phyloP scores from a whole-genome alignment of 257 asterid species.

The Solanum piurae region DNA sequence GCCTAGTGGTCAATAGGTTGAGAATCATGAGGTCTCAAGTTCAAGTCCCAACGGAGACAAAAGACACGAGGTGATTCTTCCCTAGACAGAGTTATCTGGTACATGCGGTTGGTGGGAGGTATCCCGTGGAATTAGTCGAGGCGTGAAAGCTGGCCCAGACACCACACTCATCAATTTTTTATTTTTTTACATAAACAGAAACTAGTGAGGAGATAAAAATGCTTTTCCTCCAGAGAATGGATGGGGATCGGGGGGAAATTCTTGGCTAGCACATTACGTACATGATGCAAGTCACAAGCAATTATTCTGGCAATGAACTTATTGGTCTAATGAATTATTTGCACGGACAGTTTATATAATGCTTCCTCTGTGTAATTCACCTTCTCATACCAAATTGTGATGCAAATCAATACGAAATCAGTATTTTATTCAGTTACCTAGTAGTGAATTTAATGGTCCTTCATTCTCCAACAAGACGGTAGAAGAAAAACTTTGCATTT shows the following conservation, averaged over 20 bases:
- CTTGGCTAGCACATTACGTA: not conserved
- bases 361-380: not conserved
- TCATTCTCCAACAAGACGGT: conserved; percentile 19
- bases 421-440: conserved; percentile 28
- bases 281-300: not conserved
- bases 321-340: not conserved
- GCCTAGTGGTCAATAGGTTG: not conserved
- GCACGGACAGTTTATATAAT: not conserved
- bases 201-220: not conserved
- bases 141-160: not conserved
- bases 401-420: not conserved
- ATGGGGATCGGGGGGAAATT: not conserved
- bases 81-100: not conserved
- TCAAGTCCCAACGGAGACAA: not conserved
- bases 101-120: not conserved
- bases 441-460: conserved; percentile 35
- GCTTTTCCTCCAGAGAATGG: not conserved
- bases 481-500: conserved; percentile 29
- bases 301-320: not conserved
- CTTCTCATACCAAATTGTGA: not conserved
- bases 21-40: not conserved
- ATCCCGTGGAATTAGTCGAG: not conserved
- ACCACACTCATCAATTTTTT: not conserved
- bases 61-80: not conserved
- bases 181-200: not conserved